These are phyloP conservation scores for Verbascum thapsus DNA, from an alignment of 257 asterid genomes.

Conservation along the genomic window DNA sequence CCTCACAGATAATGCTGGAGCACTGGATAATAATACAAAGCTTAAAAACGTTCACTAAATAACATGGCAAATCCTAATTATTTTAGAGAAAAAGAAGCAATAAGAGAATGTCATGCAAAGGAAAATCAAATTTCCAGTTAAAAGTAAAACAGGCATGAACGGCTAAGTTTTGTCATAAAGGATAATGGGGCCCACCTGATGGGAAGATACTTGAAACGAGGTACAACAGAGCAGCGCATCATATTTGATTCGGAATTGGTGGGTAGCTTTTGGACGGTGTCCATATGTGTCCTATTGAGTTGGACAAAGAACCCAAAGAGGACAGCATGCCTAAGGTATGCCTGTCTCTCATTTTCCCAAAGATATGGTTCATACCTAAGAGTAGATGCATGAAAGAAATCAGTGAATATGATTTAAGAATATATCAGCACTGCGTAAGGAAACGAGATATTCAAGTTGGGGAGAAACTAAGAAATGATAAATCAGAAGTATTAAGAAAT, in stretches of 20 bases:
- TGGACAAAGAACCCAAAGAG: conserved; percentile 96
- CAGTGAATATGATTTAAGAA: conserved; percentile 28
- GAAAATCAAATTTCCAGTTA: background rate
- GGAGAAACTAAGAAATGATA: conserved; percentile 3
- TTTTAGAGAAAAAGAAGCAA: conserved; percentile 13
- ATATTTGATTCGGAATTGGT: conserved; percentile 92
- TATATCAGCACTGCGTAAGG: conserved; percentile 14
- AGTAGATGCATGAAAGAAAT: conserved; percentile 32
- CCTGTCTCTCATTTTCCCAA: conserved; percentile 93
- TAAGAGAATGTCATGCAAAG: background rate
- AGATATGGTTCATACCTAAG: conserved; percentile 90
- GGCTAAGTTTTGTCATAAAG: conserved; percentile 19
- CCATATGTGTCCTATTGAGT: conserved; percentile 78
- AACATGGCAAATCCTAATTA: conserved; percentile 13
- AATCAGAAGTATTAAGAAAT: conserved; percentile 7
- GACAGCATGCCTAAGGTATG: conserved; percentile 90
- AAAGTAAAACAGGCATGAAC: background rate
- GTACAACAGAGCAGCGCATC: conserved; percentile 91
- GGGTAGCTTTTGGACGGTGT: conserved; percentile 71
- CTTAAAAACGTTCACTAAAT: conserved; percentile 26
- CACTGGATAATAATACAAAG: conserved; percentile 50
- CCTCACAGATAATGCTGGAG: conserved; percentile 89
- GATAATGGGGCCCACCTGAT: conserved; percentile 66
- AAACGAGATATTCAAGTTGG: conserved; percentile 19
- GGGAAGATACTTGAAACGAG: conserved; percentile 98